Percentiles rank a stretch among this genome's conserved stretches.
phyloP scores from a whole-genome alignment of 345 rosid genomes.

The Citrus glauca region DNA sequence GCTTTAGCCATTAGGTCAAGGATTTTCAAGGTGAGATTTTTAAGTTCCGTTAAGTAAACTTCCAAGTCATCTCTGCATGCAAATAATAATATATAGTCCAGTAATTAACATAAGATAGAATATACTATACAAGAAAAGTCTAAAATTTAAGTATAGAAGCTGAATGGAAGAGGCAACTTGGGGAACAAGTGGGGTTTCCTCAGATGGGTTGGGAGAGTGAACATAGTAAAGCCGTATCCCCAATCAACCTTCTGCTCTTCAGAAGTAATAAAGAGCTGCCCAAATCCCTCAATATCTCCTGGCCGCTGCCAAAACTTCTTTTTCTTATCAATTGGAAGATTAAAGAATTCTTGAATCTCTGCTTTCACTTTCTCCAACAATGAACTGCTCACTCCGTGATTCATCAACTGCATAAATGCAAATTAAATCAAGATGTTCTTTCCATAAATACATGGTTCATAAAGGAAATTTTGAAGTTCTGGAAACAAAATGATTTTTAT shows the following conservation, averaged over 20 bases:
- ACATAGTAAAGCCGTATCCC: slow-evolving; percentile 5
- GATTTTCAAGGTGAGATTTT: neutral
- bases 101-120: neutral
- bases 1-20: neutral
- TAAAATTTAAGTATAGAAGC: neutral
- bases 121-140: too few species aligned
- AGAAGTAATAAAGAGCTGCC: neutral
- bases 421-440: too few species aligned
- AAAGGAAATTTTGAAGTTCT: too few species aligned
- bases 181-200: slow-evolving; percentile 11
- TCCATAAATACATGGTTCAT: too few species aligned
- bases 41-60: neutral
- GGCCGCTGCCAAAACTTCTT: slow-evolving; percentile 3
- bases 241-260: slow-evolving; percentile 9
- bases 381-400: slow-evolving; percentile 23
- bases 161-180: slow-evolving; percentile 9
- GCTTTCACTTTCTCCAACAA: slow-evolving; percentile 25
- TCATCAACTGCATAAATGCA: slow-evolving; percentile 19
- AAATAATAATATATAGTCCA: neutral
- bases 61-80: slow-evolving; percentile 6
- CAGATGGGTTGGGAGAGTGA: neutral
- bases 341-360: slow-evolving; percentile 24
- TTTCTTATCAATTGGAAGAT: slow-evolving; percentile 32
- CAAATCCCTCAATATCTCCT: neutral
- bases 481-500: too few species aligned